Evolutionary conservation across 148 eudicot species (phyloP), one percentile per base, ranked within the genome.

Genomic region (Vaccinium corymbosum): DNA sequence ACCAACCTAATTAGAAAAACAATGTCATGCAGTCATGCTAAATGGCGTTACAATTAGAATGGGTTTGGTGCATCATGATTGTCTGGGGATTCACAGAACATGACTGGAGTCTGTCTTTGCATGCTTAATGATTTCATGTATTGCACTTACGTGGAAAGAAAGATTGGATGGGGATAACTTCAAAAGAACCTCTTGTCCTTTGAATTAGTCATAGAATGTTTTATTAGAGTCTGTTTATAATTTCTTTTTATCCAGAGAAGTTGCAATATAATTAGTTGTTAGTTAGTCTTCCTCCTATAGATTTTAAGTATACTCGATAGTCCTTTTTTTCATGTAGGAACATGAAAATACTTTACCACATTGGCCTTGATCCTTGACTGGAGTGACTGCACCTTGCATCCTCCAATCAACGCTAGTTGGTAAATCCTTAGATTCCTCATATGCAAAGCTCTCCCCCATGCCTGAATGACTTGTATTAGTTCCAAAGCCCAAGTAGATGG

Each of bases 301-400:
- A 53, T 14, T 29, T 55, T 19, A 20, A 55, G 25, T 6, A 56
- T 9, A 76, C n/a, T 76, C 20, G 11, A 75, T 48, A 48, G 6
- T 75, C 27, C 71, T 59, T 49, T 20, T 61, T 22, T 72, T 80
- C 19, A 42, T n/a, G 17, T 32, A 52, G 56, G 50, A 11, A 53
- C 19, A 61, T 2, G 46, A 46, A 72, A 81, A 56, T 15, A 66
- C 0, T 25, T 52, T 93, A 93, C 98, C 97, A 76, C 97, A 95
- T 78, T 51, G 7, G 82, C 95, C 94, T 81, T 94, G 98, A 86
- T 90, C 81, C 84, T 92, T 91, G 86, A 93, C 85, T 32, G 88
- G 84, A 89, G 94, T 93, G 29, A 92, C 97, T n/a, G 95, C 95
- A 22, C 95, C 94, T 57, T 50, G 76, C 87, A 83, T 84, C 87